These are phyloP conservation scores for Neurospora intermedia DNA, from an alignment of 495 filamentous ascomycete species.

Conservation along the genomic window DNA sequence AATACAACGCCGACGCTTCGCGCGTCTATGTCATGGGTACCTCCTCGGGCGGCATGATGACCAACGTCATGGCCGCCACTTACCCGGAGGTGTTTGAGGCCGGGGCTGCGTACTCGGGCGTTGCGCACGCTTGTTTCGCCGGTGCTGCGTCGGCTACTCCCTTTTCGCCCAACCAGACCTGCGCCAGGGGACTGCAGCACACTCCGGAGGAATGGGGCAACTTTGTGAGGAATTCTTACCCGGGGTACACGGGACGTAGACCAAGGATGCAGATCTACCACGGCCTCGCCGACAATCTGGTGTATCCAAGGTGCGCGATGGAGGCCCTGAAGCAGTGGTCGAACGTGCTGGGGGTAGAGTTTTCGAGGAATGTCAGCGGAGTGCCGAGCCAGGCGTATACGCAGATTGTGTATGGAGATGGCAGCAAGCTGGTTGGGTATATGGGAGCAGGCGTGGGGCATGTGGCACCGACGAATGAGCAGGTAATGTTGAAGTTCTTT, in stretches of 20 bases:
- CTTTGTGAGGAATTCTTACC: constrained; percentile 39
- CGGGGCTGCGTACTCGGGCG: constrained; percentile 44
- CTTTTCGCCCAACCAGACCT: constrained; percentile 37
- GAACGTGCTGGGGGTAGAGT: constrained; percentile 33
- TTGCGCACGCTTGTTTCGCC: constrained; percentile 41
- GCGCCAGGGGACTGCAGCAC: constrained; percentile 38
- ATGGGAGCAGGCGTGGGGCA: constrained; percentile 39
- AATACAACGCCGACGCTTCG: constrained; percentile 36
- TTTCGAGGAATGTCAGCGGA: constrained; percentile 23
- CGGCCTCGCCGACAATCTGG: constrained; percentile 38
- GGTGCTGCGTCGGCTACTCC: constrained; percentile 23
- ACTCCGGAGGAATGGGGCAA: constrained; percentile 41
- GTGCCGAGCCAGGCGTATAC: constrained; percentile 31
- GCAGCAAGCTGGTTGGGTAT: constrained; percentile 34
- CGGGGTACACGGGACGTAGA: constrained; percentile 41
- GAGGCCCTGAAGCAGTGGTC: constrained; percentile 52
- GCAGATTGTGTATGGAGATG: constrained; percentile 34
- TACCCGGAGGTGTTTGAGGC: constrained; percentile 51
- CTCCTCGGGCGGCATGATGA: constrained; percentile 50
- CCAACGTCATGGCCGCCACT: constrained; percentile 46
- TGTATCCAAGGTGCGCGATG: constrained; percentile 37
- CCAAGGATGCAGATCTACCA: constrained; percentile 48
- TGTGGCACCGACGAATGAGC: constrained; percentile 31
- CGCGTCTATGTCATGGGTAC: constrained; percentile 42
- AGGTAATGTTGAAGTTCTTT: constrained; percentile 28